Evolutionary conservation across 441 rosid species (phyloP).

Genomic region (Omphalea diandra): DNA sequence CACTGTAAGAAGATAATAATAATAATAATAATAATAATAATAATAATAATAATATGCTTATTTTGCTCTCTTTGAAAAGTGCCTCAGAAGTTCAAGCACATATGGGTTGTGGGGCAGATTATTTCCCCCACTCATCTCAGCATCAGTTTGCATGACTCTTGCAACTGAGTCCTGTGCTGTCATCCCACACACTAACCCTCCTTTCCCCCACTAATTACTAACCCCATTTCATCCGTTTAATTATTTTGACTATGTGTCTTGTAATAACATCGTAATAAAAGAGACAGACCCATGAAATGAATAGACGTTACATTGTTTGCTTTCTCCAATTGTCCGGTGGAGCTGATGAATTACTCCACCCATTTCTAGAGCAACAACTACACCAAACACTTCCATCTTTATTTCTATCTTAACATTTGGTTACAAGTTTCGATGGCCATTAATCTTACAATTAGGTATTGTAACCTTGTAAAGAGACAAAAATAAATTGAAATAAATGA

Average conservation of each 20-base stretch:
- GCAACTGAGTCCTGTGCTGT: neutral
- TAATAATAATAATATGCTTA: neutral
- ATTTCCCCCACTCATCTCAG: neutral
- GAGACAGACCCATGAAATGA: no score
- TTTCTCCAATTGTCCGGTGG: neutral
- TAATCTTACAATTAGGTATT: no score
- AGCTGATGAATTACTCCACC: neutral
- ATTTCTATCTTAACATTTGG: no score
- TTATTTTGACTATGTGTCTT: no score
- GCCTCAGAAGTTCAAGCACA: conserved; percentile 21
- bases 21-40: no score
- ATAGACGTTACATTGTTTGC: neutral
- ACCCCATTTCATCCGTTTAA: neutral
- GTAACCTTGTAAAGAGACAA: no score
- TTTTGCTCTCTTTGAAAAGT: neutral
- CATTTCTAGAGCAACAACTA: neutral
- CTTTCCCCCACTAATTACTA: no score
- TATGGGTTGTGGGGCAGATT: neutral
- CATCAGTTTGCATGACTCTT: neutral
- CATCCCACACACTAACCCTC: neutral
- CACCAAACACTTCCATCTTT: no score
- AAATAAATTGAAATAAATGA: no score
- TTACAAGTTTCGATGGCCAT: no score
- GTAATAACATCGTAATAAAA: no score
- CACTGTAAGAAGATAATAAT: neutral